Base-by-base conservation (phyloP, 2,329 filamentous ascomycete genomes). In the Aspergillus viridinutans region DNA sequence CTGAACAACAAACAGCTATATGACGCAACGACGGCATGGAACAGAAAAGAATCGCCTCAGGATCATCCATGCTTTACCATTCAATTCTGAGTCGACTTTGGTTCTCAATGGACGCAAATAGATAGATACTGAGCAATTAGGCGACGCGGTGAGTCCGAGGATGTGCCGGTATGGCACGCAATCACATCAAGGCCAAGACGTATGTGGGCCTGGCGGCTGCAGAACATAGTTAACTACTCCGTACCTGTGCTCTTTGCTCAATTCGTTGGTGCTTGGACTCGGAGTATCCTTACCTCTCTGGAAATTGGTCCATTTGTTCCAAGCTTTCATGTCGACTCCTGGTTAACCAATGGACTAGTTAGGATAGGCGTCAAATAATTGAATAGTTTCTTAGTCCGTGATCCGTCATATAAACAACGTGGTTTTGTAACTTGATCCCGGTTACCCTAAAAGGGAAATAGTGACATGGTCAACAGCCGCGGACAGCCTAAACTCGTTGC, bases 181-280 rank as follows among this genome's bases (percentile, higher is more conserved):
- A 56, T 35, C n/a, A 29, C 50, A 50, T 45, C 40, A 35, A 50
- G 20, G 14, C 28, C 28, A 56, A 32, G 47, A 26, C 28, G 20
- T 55, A 48, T 54, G 50, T 57, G 53, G 57, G 50, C 49, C 50
- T 59, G 47, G 21, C 42, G 51, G 52, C 59, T 59, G 57, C 59
- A 59, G 29, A 59, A 54, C 58, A 58, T 55, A 20, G 35, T 28
- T 21, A 23, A 26, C 38, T 32, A 40, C 25, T 25, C 32, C 32
- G 32, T 35, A 35, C 12, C 29, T 14, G 29, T 35, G 14, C 29
- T 14, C 14, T 35, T 35, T 35, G 32, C 32, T 17, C 4, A 14
- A 14, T 5, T 12, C 14, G 4, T 35, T 14, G 12, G 12, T 17
- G 32, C 32, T 35, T 35, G 12, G 32, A 35, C 32, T 35, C 32